phyloP scores from a whole-genome alignment of 2,329 filamentous ascomycete genomes.

The Mycosphaerella sp. region DNA sequence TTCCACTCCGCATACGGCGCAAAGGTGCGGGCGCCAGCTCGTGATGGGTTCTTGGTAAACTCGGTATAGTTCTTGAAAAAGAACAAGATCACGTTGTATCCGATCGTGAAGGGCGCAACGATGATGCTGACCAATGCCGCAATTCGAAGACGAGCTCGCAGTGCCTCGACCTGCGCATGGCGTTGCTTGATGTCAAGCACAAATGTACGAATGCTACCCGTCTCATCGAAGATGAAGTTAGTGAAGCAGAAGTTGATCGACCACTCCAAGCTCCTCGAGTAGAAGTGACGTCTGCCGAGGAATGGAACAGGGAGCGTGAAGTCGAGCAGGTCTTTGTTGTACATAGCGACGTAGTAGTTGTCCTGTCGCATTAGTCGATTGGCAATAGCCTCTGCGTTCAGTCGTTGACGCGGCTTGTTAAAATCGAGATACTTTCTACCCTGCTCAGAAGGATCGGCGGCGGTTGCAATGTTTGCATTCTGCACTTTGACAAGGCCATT shows the following conservation, averaged over 20 bases:
- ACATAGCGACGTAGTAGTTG: constrained; percentile 92
- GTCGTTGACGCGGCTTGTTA: constrained; percentile 57
- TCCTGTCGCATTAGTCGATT: constrained; percentile 94
- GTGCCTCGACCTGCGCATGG: constrained; percentile 66
- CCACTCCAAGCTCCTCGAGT: constrained; percentile 88
- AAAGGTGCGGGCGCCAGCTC: constrained; percentile 81
- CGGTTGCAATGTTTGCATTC: constrained; percentile 83
- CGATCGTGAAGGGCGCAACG: constrained; percentile 78
- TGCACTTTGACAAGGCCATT: constrained; percentile 75
- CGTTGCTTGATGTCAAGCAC: constrained; percentile 81
- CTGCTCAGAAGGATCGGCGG: constrained; percentile 49
- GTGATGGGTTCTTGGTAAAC: constrained; percentile 87
- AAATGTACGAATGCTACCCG: constrained; percentile 77
- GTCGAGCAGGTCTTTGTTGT: constrained; percentile 94
- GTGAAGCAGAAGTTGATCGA: constrained; percentile 84
- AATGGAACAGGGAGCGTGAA: constrained; percentile 82
- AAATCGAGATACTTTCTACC: constrained; percentile 58
- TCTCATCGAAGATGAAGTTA: constrained; percentile 87
- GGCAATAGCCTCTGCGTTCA: constrained; percentile 95
- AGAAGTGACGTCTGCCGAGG: constrained; percentile 68
- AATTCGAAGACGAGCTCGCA: constrained; percentile 72
- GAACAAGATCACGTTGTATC: constrained; percentile 79
- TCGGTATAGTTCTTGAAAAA: constrained; percentile 97
- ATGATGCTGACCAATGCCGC: constrained; percentile 81
- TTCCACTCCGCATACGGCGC: constrained; percentile 96